Evolutionary conservation across 192 early-diverging fungal genomes (phyloP), one percentile per base, ranked within the genome.

Genomic region (Kappamyces sp.): DNA sequence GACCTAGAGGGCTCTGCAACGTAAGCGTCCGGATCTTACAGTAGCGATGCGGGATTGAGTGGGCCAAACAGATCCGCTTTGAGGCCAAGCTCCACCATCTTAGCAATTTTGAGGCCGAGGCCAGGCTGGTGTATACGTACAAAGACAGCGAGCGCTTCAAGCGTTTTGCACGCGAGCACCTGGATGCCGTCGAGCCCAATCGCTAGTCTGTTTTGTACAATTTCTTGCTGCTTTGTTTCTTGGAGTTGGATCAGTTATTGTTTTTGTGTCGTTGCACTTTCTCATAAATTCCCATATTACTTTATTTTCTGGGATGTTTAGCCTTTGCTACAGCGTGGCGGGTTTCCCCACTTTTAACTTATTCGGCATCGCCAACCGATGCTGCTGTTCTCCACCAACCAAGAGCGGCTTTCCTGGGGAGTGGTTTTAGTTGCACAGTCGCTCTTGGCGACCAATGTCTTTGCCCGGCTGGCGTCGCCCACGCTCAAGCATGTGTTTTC

Each of bases 21-120:
- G 54, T 57, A 57, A 57, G 3, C 12, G 32, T 34, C 5, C 42
- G 23, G 23, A 23, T 23, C n/a, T 40, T 23, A 57, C 15, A 5
- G 33, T 57, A 57, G 54, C 42, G 54, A 57, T 57, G 54, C 33
- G 54, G 54, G 7, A 57, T 57, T 15, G 54, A 57, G 46, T 57
- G 54, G 54, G 38, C 36, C 6, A 57, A 57, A 1, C 54, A 57
- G 38, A 57, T 57, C 38, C 42, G 36, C 9, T 31, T 44, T 44
- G 54, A 39, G 33, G 54, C 54, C 5, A 57, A 57, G 46, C 33
- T 23, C 31, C 36, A 34, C 31, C 31, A 44, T 5, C 32, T 57
- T 31, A 39, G 8, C 33, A 57, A 36, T 40, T 34, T 7, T 6
- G 54, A 57, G 7, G 54, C 54, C 23, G 54, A 57, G 46, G 31